phyloP scores from a whole-genome alignment of 306 rosid genomes.

The Pachyrhizus erosus region DNA sequence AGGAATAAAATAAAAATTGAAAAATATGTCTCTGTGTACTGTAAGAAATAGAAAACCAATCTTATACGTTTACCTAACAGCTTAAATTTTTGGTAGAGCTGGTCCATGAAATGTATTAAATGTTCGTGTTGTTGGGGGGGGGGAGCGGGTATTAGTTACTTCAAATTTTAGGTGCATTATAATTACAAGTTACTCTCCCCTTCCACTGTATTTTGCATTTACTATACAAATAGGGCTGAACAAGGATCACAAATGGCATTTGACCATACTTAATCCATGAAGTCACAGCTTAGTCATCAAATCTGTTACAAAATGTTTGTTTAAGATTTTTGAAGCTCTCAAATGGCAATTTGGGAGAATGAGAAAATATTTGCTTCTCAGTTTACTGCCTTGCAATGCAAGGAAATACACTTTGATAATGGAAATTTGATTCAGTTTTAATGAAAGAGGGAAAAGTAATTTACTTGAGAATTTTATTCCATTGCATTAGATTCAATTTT shows the following conservation, averaged over 20 bases:
- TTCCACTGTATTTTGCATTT: constrained; percentile 11
- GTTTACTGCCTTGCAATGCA: neutral
- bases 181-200: neutral
- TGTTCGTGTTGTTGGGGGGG: neutral
- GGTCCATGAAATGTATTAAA: neutral
- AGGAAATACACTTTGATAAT: neutral
- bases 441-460: constrained; percentile 14
- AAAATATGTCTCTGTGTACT: neutral
- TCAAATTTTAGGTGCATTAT: constrained; percentile 13
- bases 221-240: constrained; percentile 24
- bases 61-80: neutral
- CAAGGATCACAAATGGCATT: neutral
- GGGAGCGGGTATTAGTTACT: neutral
- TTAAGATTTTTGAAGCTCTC: neutral
- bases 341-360: neutral
- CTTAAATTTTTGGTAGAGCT: neutral
- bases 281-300: constrained; percentile 2
- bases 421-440: neutral
- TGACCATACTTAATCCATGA: neutral
- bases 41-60: neutral
- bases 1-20: neutral
- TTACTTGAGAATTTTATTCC: constrained; percentile 7
- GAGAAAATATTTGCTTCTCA: neutral
- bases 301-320: neutral
- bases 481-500: constrained; percentile 14